Base-by-base conservation (phyloP, 148 eudicot genomes). In the Vaccinium vitisidaea region DNA sequence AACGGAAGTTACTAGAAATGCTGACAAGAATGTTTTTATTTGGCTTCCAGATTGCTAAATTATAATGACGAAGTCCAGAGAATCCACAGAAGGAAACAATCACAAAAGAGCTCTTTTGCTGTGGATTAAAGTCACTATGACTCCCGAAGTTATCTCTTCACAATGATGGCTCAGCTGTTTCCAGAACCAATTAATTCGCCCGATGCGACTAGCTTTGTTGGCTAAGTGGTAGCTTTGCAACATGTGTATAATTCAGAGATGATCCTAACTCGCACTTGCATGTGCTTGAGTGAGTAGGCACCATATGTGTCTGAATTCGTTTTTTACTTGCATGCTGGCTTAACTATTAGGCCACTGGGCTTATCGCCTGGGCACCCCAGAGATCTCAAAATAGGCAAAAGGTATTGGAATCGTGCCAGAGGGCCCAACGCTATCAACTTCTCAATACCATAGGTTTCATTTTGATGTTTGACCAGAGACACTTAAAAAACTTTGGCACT, bases 1-100 rank as follows among this genome's bases (percentile, higher is more conserved):
- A 32, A 32, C 2, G 36, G 36, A 32, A 27, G 70, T n/a, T 65
- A 65, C 78, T 43, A 10, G 32, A 75, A 63, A 81, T 81, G 32
- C 21, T 6, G 54, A 13, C 48, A 23, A 32, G 4, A 75, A 5
- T 53, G 65, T 52, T 21, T 32, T 12, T 81, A 18, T 2, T 65
- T 48, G 16, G 49, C 18, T 1, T 49, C 16, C 39, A 14, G 21
- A 43, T 55, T 36, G 43, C 39, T 3, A 21, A 73, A 73, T 19
- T 59, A 50, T 21, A 39, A 19, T 19, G 10, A 18, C 36, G 13
- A 30, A 4, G n/a, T 21, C 27, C 49, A 50, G 27, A 27, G 49
- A 82, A 71, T 30, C 79, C 79, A 53, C 67, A 83, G 54, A 55
- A 71, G 69, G 65, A 71, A 32, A 58, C 50, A 83, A 71, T 71